A percentile compares a stretch with the other conserved stretches of the same genome.
These are phyloP conservation scores for Suhomyces emberorum DNA, from an alignment of 805 yeast species.

Conservation along the genomic window DNA sequence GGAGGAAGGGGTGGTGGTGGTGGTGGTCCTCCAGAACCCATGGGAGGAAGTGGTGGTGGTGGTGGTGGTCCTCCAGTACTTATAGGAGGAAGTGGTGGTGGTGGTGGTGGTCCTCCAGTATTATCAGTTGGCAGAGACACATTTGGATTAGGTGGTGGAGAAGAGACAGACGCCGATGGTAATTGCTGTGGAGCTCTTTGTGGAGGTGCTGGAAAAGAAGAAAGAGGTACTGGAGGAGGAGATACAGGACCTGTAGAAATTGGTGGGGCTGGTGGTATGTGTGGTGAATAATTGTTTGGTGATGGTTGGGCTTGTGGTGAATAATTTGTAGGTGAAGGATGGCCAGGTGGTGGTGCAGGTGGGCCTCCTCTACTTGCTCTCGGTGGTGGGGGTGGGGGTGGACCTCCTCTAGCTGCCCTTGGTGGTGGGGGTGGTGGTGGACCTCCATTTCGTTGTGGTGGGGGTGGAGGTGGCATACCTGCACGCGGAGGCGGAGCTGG, in stretches of 20 bases:
- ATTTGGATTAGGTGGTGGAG: conserved; percentile 12
- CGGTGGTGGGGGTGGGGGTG: conserved; percentile 34
- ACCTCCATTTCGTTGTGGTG: conserved; percentile 20
- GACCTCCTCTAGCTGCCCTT: conserved; percentile 8
- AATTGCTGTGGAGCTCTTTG: conserved; percentile 41
- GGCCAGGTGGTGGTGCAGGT: conserved; percentile 13
- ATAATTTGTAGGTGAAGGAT: conserved; percentile 8
- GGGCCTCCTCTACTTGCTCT: conserved; percentile 18
- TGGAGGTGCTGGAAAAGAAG: conserved; percentile 15
- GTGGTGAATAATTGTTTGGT: conserved; percentile 5
- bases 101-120: conserved; percentile 18
- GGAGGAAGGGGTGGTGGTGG: conserved; percentile 18
- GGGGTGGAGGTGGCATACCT: conserved; percentile 13
- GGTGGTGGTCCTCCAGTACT: conserved; percentile 15
- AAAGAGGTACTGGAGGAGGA: conserved; percentile 20
- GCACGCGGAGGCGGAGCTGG: conserved; percentile 17
- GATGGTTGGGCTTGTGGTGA: conserved; percentile 10
- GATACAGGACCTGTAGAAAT: conserved; percentile 11
- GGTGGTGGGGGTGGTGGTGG: conserved; percentile 34
- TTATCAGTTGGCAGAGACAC: conserved; percentile 14
- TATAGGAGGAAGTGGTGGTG: conserved; percentile 23
- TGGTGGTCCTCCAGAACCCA: conserved; percentile 12
- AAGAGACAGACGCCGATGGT: conserved; percentile 17
- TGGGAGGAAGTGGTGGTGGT: conserved; percentile 22
- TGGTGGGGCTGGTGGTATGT: conserved; percentile 19